These are phyloP conservation scores for Penicillium flavigenum DNA, from an alignment of 495 filamentous ascomycete species.

Conservation along the genomic window DNA sequence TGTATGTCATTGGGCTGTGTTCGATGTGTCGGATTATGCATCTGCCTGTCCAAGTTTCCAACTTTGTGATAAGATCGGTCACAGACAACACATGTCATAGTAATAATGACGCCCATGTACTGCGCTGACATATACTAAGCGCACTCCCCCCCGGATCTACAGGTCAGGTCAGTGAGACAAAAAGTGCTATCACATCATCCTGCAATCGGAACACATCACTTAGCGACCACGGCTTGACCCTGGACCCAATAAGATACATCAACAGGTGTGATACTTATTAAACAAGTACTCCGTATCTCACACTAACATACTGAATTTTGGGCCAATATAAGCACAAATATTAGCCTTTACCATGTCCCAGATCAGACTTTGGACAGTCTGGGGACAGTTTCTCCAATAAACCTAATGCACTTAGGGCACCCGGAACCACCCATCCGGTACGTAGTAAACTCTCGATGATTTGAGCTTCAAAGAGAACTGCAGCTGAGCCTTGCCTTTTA, in stretches of 20 bases:
- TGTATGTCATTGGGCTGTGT: conserved; percentile 11
- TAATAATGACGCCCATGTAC: conserved; percentile 9
- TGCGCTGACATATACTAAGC: conserved; percentile 5
- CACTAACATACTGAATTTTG: conserved; percentile 6
- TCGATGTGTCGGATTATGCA: conserved; percentile 17
- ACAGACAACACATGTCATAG: conserved; percentile 12
- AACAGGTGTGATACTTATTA: conserved; percentile 14
- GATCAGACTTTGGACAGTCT: not conserved
- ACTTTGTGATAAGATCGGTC: conserved; percentile 20
- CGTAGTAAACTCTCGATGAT: conserved; percentile 2
- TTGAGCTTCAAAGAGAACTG: conserved; percentile 11
- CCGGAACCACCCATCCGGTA: conserved; percentile 14
- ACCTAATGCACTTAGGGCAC: conserved; percentile 6
- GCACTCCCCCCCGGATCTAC: conserved; percentile 28
- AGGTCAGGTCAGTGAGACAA: conserved; percentile 20
- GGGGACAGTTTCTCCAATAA: conserved; percentile 9
- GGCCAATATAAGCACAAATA: conserved; percentile 4
- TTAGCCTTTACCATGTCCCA: not conserved
- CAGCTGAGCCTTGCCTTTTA: conserved; percentile 16
- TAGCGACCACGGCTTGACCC: conserved; percentile 25
- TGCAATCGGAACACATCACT: conserved; percentile 32
- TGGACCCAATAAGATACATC: conserved; percentile 27
- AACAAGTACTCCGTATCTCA: not conserved
- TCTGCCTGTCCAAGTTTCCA: not conserved
- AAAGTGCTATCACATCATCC: conserved; percentile 25